Base-by-base conservation (phyloP, 805 yeast species). In the Pichia nanzhaoensis region DNA sequence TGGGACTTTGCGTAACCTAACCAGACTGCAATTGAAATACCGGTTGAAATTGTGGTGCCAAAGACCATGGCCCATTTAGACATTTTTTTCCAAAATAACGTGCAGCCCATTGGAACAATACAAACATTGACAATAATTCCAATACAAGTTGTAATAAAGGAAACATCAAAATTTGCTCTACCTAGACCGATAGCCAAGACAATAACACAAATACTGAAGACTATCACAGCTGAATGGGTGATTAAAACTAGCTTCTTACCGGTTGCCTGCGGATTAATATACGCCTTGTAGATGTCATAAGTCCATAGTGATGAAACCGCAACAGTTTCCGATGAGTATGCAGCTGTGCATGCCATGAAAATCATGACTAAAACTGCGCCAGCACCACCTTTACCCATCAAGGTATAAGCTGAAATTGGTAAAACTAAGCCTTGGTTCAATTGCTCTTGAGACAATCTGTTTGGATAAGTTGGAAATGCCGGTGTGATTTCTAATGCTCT, bases 51-150 rank as follows among this genome's bases (percentile, higher is more conserved):
- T 1, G 56, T 50, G 14, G 78, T 77, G 5, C 77, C 67, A 37
- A 59, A 61, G 16, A 68, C 64, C 41, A 75, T 75, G 10, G 77
- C 75, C 30, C 63, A 59, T 43, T 57, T 56, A 46, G 74, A 73
- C 63, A 74, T 76, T 41, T 59, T 66, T 35, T 54, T 60, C 46
- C 75, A 73, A 42, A 74, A 69, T 44, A 74, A 61, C 0, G 78
- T 71, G 51, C 72, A 60, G 5, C 73, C 70, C 42, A 73, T 62
- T 6, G 79, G 77, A 46, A 74, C 60, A n/a, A 74, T 75, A 39
- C 75, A 77, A 37, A 77, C 80, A 45, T 77, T 77, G 47, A 74
- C 75, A 31, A 74, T 66, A 37, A 74, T 66, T 37, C 80, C 79
- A 69, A 70, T 70, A 53, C 70, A 58, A 45, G 75, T 77, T 42